Base-by-base conservation (phyloP, 345 rosid species). In the Lepidium didymum region DNA sequence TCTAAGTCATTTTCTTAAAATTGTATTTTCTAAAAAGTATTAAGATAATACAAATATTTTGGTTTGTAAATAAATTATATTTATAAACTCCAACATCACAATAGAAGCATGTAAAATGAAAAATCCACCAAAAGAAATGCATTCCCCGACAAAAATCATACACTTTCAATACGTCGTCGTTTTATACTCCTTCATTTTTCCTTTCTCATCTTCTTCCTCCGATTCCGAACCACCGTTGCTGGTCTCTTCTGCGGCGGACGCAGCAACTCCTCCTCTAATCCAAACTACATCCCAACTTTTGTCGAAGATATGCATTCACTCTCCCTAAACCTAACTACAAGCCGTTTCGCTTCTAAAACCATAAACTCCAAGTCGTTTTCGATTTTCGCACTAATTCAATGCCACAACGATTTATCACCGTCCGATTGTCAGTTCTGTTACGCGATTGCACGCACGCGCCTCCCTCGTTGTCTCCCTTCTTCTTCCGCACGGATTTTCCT, bases 401-500 rank as follows among this genome's bases (percentile, higher is more conserved):
- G 85, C 75, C 78, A 79, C 82, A 62, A 68, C 9, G 83, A 84
- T 68, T 79, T 81, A 2, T 56, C 73, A 0, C 23, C 47, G 4
- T 41, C 66, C 1, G 84, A 84, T 34, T 84, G 88, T 23, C 56
- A 47, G 25, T 13, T 63, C 29, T 84, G 88, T 63, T 80, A 75
- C 43, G 13, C 55, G 4, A 63, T 70, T 31, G 77, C 80, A 8
- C 66, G 44, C 34, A 68, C 62, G 18, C 74, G 79, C 51, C 44
- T 84, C 65, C 68, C 75, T 34, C 52, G 54, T 0, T 84, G 88
- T 69, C 80, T 81, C 11, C 81, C 88, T 2, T 51, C 73, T 38
- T 59, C 81, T 65, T 82, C 81, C 47, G 84, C 75, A 5, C 68
- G 83, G 12, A 82, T 84, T 72, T 81, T 70, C 67, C 69, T 78